Percentiles rank a stretch among this genome's conserved stretches.
phyloP scores from a whole-genome alignment of 495 filamentous ascomycete species.

The Talaromyces wortmannii region DNA sequence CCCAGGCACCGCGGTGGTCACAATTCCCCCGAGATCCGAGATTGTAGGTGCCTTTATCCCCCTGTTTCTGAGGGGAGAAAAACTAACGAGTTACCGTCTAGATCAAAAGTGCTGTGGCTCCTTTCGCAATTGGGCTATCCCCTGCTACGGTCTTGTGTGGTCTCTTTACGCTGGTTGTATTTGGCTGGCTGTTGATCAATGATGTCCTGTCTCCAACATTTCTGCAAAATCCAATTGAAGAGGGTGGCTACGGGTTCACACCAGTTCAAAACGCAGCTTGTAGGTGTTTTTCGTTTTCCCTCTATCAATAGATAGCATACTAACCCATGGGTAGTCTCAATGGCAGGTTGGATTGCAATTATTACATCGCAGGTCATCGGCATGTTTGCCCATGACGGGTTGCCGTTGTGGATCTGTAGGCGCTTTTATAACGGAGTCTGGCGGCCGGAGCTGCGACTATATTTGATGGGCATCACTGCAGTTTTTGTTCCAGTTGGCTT shows the following conservation, averaged over 20 bases:
- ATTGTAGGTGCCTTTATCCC: constrained; percentile 1
- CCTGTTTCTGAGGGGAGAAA: not conserved
- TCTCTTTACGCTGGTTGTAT: constrained; percentile 34
- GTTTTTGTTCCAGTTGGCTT: constrained; percentile 32
- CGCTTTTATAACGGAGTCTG: constrained; percentile 25
- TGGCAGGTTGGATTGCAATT: constrained; percentile 32
- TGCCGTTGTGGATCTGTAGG: constrained; percentile 25
- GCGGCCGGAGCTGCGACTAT: constrained; percentile 39
- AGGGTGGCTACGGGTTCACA: constrained; percentile 44
- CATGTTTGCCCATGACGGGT: constrained; percentile 29
- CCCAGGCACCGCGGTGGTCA: constrained; percentile 16
- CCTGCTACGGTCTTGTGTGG: constrained; percentile 37
- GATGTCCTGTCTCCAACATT: constrained; percentile 20
- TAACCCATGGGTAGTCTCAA: constrained; percentile 16
- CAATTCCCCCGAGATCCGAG: constrained; percentile 25
- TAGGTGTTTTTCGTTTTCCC: not conserved
- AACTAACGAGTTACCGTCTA: not conserved
- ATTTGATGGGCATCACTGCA: constrained; percentile 18
- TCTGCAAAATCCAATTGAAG: constrained; percentile 31
- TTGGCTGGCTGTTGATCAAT: constrained; percentile 36
- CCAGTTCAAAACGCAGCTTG: constrained; percentile 31
- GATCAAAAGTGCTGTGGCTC: constrained; percentile 19
- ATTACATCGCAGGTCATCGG: constrained; percentile 26
- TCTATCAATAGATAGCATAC: constrained; percentile 7
- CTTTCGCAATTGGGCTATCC: constrained; percentile 34